A percentile compares a stretch with the other conserved stretches of the same genome.
Conservation (phyloP, 345 rosid species). For the Corymbia maculata region DNA sequence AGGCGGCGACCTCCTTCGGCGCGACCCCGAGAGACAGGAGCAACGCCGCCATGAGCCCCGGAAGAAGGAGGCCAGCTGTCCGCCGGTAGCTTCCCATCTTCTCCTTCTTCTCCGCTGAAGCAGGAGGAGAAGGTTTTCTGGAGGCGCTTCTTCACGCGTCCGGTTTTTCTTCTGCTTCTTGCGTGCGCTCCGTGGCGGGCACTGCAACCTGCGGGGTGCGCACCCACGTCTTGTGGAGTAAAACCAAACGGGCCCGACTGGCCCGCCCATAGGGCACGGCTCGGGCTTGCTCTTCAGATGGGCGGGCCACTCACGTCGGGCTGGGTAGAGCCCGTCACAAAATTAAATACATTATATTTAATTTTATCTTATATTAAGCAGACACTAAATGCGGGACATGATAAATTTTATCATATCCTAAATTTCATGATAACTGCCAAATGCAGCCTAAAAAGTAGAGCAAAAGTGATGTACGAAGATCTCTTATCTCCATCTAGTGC, state of each 20-base stretch:
- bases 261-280: neutral
- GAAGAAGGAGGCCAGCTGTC: neutral
- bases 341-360: neutral
- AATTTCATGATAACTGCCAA: too few species aligned
- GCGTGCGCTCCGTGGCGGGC: neutral
- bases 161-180: neutral
- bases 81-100: neutral
- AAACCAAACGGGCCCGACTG: neutral
- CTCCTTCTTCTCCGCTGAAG: neutral
- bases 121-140: neutral
- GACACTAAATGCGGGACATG: too few species aligned
- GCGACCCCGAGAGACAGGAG: constrained; percentile 6
- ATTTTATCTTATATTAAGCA: too few species aligned
- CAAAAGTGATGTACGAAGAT: too few species aligned
- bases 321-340: neutral
- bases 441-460: too few species aligned
- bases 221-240: neutral
- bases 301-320: neutral
- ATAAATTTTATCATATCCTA: too few species aligned
- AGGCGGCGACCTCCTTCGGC: constrained; percentile 18
- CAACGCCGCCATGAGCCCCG: neutral
- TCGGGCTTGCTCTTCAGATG: neutral
- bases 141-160: neutral
- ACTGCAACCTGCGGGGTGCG: neutral
- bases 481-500: too few species aligned